Evolutionary conservation across 495 filamentous ascomycete species (phyloP).

Genomic region (Pyrenula massariospora): DNA sequence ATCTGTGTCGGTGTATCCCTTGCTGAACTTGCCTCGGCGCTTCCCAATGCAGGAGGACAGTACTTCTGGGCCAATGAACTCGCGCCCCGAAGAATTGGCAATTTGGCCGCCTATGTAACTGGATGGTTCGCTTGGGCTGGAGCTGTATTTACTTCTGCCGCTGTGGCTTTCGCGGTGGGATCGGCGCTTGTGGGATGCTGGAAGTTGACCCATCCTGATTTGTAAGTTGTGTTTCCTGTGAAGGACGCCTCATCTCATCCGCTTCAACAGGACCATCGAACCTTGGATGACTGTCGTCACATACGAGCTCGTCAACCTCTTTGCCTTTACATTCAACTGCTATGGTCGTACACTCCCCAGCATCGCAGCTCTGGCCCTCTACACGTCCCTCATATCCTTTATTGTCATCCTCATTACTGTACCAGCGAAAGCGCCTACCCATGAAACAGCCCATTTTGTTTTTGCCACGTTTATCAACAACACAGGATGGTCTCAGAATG

Average conservation of each 20-base stretch:
- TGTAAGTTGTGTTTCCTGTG: slow-evolving; percentile 23
- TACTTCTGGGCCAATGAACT: slow-evolving; percentile 53
- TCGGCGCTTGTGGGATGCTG: slow-evolving; percentile 43
- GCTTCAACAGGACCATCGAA: slow-evolving; percentile 27
- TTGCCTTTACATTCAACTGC: slow-evolving; percentile 50
- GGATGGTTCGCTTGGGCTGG: slow-evolving; percentile 49
- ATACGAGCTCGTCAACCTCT: slow-evolving; percentile 41
- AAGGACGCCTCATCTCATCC: slow-evolving; percentile 5
- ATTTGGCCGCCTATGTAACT: slow-evolving; percentile 42
- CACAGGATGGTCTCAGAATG: slow-evolving; percentile 46
- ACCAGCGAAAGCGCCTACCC: slow-evolving; percentile 38
- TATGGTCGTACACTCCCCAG: slow-evolving; percentile 38
- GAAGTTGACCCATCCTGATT: slow-evolving; percentile 44
- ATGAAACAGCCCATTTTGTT: slow-evolving; percentile 44
- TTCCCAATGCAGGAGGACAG: slow-evolving; percentile 52
- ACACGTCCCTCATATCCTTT: slow-evolving; percentile 38
- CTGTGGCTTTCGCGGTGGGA: slow-evolving; percentile 42
- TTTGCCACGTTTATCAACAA: slow-evolving; percentile 51
- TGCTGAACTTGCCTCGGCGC: slow-evolving; percentile 42
- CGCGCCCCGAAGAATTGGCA: slow-evolving; percentile 38
- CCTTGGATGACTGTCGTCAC: slow-evolving; percentile 43
- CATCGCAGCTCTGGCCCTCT: slow-evolving; percentile 37
- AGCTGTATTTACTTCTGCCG: slow-evolving; percentile 44
- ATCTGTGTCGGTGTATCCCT: slow-evolving; percentile 42
- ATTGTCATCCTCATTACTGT: slow-evolving; percentile 45